These are phyloP conservation scores for Aspergillus baeticus DNA, from an alignment of 495 filamentous ascomycete genomes.

Conservation along the genomic window DNA sequence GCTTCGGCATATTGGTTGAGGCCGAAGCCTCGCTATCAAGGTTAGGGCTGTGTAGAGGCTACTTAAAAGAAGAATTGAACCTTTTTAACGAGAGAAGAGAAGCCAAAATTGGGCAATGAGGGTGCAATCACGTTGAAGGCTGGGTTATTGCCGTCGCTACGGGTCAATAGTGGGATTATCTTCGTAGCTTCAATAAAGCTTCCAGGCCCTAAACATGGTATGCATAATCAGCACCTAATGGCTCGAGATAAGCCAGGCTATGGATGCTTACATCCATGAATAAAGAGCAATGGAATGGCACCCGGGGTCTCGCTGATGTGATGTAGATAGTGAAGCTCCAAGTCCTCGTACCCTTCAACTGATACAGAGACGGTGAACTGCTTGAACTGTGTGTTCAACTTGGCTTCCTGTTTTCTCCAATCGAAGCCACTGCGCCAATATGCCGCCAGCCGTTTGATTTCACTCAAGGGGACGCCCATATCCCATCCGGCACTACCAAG, in stretches of 20 bases:
- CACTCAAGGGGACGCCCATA: conserved; percentile 46
- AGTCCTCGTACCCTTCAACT: conserved; percentile 37
- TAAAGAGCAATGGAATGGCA: conserved; percentile 59
- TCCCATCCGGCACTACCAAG: conserved; percentile 45
- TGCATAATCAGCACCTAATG: conserved; percentile 2
- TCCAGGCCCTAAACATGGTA: conserved; percentile 54
- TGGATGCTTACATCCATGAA: conserved; percentile 53
- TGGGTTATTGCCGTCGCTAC: conserved; percentile 39
- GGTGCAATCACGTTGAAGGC: conserved; percentile 70
- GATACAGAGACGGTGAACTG: conserved; percentile 36
- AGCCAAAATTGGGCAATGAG: conserved; percentile 72
- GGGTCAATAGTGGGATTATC: conserved; percentile 56
- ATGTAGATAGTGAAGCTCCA: conserved; percentile 53
- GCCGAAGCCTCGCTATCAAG: conserved; percentile 36
- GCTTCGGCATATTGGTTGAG: conserved; percentile 43
- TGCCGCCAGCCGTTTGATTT: conserved; percentile 44
- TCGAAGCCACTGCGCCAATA: conserved; percentile 49
- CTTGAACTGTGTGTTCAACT: conserved; percentile 39
- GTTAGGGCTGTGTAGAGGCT: background rate
- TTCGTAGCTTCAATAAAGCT: conserved; percentile 66
- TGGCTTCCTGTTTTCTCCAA: conserved; percentile 44
- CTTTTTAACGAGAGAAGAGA: conserved; percentile 54
- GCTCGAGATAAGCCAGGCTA: background rate
- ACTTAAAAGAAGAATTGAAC: conserved; percentile 19
- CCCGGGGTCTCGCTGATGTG: conserved; percentile 46